Evolutionary conservation across 2,329 filamentous ascomycete genomes (phyloP).

Genomic region (Hypoxylon rubiginosum): DNA sequence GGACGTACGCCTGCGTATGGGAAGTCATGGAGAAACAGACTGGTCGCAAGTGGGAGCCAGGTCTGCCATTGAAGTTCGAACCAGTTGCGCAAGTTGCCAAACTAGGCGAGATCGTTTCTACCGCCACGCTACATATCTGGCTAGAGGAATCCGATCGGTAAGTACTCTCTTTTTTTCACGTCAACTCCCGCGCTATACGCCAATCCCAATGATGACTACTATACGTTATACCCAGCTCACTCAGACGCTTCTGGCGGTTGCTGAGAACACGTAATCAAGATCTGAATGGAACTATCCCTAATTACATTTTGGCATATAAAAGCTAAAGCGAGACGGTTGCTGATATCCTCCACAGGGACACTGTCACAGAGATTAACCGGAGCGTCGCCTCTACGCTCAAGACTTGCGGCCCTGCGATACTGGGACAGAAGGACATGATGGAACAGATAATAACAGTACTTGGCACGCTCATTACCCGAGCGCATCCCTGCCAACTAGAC

Average conservation of each 20-base stretch:
- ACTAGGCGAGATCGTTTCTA: slow-evolving; percentile 87
- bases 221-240: slow-evolving; percentile 99
- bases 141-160: slow-evolving; percentile 93
- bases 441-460: slow-evolving; percentile 83
- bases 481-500: slow-evolving; percentile 93
- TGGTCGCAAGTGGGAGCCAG: slow-evolving; percentile 88
- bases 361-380: slow-evolving; percentile 95
- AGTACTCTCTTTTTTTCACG: slow-evolving; percentile 59
- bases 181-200: slow-evolving; percentile 38
- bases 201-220: slow-evolving; percentile 81
- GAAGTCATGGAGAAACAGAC: slow-evolving; percentile 84
- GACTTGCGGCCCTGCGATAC: slow-evolving; percentile 87
- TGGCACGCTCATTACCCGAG: slow-evolving; percentile 84
- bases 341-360: slow-evolving; percentile 70
- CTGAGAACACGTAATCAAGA: slow-evolving; percentile 83
- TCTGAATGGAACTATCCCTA: slow-evolving; percentile 53
- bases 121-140: slow-evolving; percentile 87
- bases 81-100: slow-evolving; percentile 85
- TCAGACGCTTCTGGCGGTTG: slow-evolving; percentile 92
- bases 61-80: slow-evolving; percentile 84
- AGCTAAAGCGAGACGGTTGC: slow-evolving; percentile 15
- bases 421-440: slow-evolving; percentile 79
- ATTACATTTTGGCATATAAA: neutral
- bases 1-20: slow-evolving; percentile 92
- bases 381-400: slow-evolving; percentile 92